A percentile compares a stretch with the other conserved stretches of the same genome.
Conservation (phyloP, 208 protist species). For the Wallacemonas collosoma region DNA sequence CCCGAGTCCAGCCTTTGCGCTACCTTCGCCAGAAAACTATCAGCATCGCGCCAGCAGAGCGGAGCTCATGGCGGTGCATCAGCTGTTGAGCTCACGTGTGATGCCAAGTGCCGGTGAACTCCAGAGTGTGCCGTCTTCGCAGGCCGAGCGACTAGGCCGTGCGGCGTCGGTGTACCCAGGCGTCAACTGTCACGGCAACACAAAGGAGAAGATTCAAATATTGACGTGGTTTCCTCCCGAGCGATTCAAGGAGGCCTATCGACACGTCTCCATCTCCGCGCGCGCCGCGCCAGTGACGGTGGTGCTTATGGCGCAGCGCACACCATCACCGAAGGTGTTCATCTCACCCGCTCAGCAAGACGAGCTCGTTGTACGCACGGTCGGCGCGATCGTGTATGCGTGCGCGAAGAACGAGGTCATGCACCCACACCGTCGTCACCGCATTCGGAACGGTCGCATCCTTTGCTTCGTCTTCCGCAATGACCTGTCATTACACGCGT, state of each 20-base stretch:
- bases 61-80: slow-evolving; percentile 5
- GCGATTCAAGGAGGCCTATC: slow-evolving; percentile 12
- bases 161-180: not conserved
- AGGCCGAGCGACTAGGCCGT: not conserved
- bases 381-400: slow-evolving; percentile 15
- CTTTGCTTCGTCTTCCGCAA: slow-evolving; percentile 14
- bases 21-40: slow-evolving; percentile 13
- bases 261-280: not conserved
- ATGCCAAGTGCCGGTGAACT: not conserved
- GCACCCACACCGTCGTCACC: slow-evolving; percentile 7
- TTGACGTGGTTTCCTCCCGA: slow-evolving; percentile 14
- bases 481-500: slow-evolving; percentile 4
- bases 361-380: slow-evolving; percentile 11
- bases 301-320: slow-evolving; percentile 11
- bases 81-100: not conserved
- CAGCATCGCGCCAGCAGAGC: not conserved
- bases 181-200: slow-evolving; percentile 11
- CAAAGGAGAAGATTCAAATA: slow-evolving; percentile 15
- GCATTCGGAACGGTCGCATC: not conserved
- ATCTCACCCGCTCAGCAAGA: slow-evolving; percentile 1
- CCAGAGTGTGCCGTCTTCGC: not conserved
- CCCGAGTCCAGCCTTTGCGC: slow-evolving; percentile 2
- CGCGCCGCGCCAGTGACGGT: not conserved
- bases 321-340: slow-evolving; percentile 14
- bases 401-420: slow-evolving; percentile 3